Evolutionary conservation across 225 moss, liverwort and hornwort species (phyloP).

Genomic region (Bryum argenteum): DNA sequence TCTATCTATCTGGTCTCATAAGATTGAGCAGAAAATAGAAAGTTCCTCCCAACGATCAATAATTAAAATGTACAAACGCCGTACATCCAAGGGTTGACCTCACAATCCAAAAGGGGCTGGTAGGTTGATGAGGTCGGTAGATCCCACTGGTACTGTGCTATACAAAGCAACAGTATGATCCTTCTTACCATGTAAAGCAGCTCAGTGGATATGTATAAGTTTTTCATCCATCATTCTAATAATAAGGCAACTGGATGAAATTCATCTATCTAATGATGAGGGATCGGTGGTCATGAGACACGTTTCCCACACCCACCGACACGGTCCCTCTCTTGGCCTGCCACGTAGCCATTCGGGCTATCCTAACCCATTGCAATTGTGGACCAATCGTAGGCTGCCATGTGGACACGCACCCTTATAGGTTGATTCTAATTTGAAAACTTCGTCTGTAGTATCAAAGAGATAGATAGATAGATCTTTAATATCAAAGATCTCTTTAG

Average conservation of each 20-base stretch:
- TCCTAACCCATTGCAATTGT: not conserved
- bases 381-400: not conserved
- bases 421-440: too few species aligned
- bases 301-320: not conserved
- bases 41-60: too few species aligned
- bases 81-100: too few species aligned
- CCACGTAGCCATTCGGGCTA: not conserved
- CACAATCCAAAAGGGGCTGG: too few species aligned
- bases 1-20: too few species aligned
- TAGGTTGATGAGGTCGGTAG: not conserved
- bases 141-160: not conserved
- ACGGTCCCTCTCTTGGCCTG: not conserved
- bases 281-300: not conserved
- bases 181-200: accelerated
- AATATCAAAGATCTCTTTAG: too few species aligned
- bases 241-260: not conserved
- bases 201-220: not conserved
- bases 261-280: not conserved
- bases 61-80: too few species aligned
- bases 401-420: too few species aligned
- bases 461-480: too few species aligned
- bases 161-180: accelerated
- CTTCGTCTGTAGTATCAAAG: too few species aligned
- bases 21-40: too few species aligned
- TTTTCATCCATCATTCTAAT: too few species aligned